These are phyloP conservation scores for Marasmius oreades DNA, from an alignment of 1,284 basidiomycete species.

Conservation along the genomic window DNA sequence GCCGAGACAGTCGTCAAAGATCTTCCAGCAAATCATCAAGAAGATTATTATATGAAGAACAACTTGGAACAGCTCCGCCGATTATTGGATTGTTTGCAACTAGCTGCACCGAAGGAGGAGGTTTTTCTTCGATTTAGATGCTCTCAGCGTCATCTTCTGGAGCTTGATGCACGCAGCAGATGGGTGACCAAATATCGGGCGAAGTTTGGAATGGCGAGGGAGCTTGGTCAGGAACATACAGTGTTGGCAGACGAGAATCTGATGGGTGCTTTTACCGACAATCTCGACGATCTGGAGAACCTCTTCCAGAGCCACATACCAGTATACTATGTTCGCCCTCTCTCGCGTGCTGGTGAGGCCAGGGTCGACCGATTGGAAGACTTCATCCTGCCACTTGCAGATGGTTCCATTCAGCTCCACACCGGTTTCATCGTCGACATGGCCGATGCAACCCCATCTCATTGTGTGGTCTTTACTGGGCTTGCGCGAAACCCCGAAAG, in stretches of 20 bases:
- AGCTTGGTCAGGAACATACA: background rate
- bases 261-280: constrained; percentile 1
- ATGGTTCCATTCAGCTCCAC: background rate
- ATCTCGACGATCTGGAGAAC: background rate
- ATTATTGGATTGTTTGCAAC: background rate
- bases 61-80: background rate
- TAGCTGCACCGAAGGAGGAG: background rate
- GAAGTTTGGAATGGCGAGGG: background rate
- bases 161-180: background rate
- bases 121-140: background rate
- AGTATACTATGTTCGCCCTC: background rate
- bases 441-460: background rate
- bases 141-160: background rate
- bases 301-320: background rate
- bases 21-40: background rate
- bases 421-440: background rate
- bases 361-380: background rate
- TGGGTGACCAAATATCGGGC: background rate
- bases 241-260: background rate
- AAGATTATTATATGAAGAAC: background rate
- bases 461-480: background rate
- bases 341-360: background rate
- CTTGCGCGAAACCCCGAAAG: background rate
- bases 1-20: background rate
- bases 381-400: background rate